Base-by-base conservation (phyloP, 2,329 filamentous ascomycete species). In the Juglanconis oblonga region DNA sequence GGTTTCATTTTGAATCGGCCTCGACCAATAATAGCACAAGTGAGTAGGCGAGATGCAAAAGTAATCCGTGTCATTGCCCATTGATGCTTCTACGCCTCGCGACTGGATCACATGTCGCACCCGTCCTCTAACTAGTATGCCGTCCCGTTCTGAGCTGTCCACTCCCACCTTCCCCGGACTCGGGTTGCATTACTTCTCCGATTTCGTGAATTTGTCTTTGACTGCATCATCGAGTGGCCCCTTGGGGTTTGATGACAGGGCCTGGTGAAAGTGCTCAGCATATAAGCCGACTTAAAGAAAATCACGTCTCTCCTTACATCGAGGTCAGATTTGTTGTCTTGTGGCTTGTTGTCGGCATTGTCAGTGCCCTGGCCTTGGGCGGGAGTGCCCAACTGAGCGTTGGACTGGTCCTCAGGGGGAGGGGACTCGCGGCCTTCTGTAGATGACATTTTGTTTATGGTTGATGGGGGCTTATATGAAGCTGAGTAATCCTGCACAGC, bases 371-470 rank as follows among this genome's bases (percentile, higher is more conserved):
- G 80, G 59, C 86, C 84, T 0, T 79, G 76, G n/a, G 74, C 83
- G 2, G 86, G 80, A 11, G 82, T 70, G 64, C 84, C 77, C 61
- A 85, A 75, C 77, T 95, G 91, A 58, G 79, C 75, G 62, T 84
- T 87, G 42, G 80, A 77, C 76, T 91, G 90, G 66, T 73, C 71
- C 77, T 90, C 86, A 33, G 90, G 90, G 55, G 87, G 78, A 64
- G 92, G 92, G 36, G 92, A 96, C 76, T 96, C 84, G 71, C 87
- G 87, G 73, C 90, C 89, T 75, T 83, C 75, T 70, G 69, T 66
- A 57, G 73, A 71, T 51, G 89, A 87, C 89, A 92, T 91, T 69
- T 65, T 86, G 72, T 62, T 63, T 65, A 67, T 69, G 65, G 73
- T 64, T 53, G 55, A 55, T 63, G 57, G 42, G 33, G 55, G 42